Conservation (phyloP, 192 early-diverging fungal genomes). For the Coemansia sp. region DNA sequence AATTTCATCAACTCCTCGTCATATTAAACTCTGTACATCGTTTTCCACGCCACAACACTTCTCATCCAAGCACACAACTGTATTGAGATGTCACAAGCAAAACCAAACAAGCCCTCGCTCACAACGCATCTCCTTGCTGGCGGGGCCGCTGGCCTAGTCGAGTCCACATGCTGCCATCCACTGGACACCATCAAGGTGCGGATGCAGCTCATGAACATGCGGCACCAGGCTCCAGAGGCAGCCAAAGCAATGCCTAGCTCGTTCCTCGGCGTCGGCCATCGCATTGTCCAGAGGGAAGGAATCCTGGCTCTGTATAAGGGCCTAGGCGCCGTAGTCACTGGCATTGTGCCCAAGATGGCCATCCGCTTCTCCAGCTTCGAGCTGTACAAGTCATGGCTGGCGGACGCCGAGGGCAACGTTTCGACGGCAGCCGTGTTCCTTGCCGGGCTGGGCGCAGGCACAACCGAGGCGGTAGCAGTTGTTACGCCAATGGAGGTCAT, state of each 20-base stretch:
- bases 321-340: constrained; percentile 90
- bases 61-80: not conserved
- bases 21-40: not conserved
- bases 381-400: constrained; percentile 81
- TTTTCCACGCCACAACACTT: not conserved
- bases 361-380: constrained; percentile 98
- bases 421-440: constrained; percentile 68
- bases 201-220: constrained; percentile 83
- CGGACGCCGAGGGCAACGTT: constrained; percentile 64
- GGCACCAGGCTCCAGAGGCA: constrained; percentile 13
- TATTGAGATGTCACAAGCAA: not conserved
- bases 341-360: constrained; percentile 99
- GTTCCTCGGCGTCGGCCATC: constrained; percentile 82
- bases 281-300: constrained; percentile 85
- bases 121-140: constrained; percentile 82
- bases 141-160: constrained; percentile 87
- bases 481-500: constrained; percentile 99
- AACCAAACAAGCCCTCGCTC: constrained; percentile 58
- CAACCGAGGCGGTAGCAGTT: constrained; percentile 90
- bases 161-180: constrained; percentile 88
- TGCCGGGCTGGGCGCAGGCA: constrained; percentile 88
- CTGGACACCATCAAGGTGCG: constrained; percentile 98
- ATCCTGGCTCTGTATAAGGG: constrained; percentile 94
- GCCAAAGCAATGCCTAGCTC: constrained; percentile 30
- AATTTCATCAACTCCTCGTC: not conserved